Base-by-base conservation (phyloP, 768 basidiomycete species). In the Ramaria sp. region DNA sequence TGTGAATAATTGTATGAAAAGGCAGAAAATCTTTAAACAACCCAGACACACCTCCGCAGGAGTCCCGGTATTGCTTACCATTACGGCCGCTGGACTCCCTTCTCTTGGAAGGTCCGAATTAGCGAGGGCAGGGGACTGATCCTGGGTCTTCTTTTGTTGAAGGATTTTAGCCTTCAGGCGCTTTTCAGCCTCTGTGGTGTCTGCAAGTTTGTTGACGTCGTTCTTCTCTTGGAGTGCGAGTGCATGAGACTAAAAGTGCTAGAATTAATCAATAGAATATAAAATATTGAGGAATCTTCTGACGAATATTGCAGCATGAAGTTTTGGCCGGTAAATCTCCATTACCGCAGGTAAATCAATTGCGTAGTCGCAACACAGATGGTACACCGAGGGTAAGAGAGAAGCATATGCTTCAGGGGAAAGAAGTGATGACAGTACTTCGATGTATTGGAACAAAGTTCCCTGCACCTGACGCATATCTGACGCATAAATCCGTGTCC, bases 381-480 rank as follows among this genome's bases (percentile, higher is more conserved):
- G 86, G 1, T 72, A 70, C 10, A 96, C 72, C 17, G 88, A 72
- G 4, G 95, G 94, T 6, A 94, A 71, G 22, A 91, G 73, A 63
- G 78, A 81, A 43, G 77, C 77, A 64, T 93, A 94, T 54, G 90
- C 86, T 56, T 83, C 76, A 0, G 84, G 71, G 15, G 79, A 65
- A 20, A 95, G 71, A 11, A 86, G 82, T 19, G 86, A 81, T 12
- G 83, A 84, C 54, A 99, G 76, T 57, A 97, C 78, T 59, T 96
- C 94, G 57, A 93, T 70, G 68, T 92, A 96, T 75, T 98, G 96
- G 53, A 93, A 75, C 43, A 98, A 75, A 30, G 95, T 88, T 4
- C 88, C 92, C 61, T 97, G 93, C 7, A 84, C 90, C 93, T 96
- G 69, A 43, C 43, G 4, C 42, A 51, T 51, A 59, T 30, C 58